These are phyloP conservation scores for Neurospora tetrasperma DNA, from an alignment of 495 filamentous ascomycete genomes.

Conservation along the genomic window DNA sequence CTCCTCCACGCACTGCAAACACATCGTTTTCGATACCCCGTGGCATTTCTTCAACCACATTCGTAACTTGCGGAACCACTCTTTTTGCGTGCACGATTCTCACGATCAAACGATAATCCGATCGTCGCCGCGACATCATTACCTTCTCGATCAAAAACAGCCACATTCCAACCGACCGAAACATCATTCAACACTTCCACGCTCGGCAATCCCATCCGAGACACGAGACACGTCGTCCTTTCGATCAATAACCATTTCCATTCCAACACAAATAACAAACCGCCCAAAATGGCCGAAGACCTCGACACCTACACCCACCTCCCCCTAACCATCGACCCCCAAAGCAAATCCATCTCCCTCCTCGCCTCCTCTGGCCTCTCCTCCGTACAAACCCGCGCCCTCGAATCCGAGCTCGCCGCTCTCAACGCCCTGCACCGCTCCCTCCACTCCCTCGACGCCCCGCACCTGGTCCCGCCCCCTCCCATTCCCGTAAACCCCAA, in stretches of 20 bases:
- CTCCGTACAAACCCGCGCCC: slow-evolving; percentile 17
- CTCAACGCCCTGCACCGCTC: slow-evolving; percentile 67
- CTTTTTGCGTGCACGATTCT: neutral
- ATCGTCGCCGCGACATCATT: neutral
- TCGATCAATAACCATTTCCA: neutral
- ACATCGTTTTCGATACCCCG: neutral
- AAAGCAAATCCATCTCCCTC: slow-evolving; percentile 51
- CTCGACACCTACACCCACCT: slow-evolving; percentile 73
- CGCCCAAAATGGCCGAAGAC: slow-evolving; percentile 41
- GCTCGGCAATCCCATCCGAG: neutral
- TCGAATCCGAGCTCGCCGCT: slow-evolving; percentile 53
- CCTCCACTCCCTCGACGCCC: slow-evolving; percentile 49
- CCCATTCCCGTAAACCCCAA: slow-evolving; percentile 78
- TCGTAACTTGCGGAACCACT: neutral
- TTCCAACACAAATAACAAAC: neutral
- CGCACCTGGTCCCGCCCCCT: slow-evolving; percentile 54
- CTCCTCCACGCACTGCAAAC: neutral
- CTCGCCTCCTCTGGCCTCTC: slow-evolving; percentile 15
- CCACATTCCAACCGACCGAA: neutral
- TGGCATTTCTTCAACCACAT: neutral
- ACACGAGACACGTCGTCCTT: neutral
- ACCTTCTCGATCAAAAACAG: neutral
- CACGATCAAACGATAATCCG: neutral
- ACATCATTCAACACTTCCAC: neutral
- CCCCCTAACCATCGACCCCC: slow-evolving; percentile 68